Evolutionary conservation across 257 asterid species (phyloP), one percentile per base, ranked within the genome.

Genomic region (Solanum pennellii): DNA sequence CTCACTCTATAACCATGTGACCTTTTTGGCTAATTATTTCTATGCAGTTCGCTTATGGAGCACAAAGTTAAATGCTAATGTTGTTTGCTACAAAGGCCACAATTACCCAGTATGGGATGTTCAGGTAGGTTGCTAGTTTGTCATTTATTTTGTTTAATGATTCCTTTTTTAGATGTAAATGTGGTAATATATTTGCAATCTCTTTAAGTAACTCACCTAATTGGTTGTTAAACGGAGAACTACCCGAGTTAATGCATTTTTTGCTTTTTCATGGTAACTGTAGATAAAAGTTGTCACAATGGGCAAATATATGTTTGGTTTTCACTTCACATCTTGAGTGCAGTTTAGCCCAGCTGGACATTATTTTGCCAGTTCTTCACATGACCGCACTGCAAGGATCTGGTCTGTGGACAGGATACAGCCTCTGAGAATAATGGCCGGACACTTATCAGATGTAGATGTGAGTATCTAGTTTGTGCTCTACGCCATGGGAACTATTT

Each of bases 91-190:
- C 95, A 97, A 97, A 92, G 97, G 99, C 83, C 99, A 97, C 87
- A 97, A 94, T 93, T 96, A 94, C 85, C 99, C 99, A 31, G 99
- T 97, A 75, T 97, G 99, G 99, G 99, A 97, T 93, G 99, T 96
- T 74, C 96, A 96, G 98, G 98, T 95, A 86, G 86, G 84, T 86
- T 45, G 37, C 45, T 77, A 72, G 47, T 74, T 62, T 72, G 56
- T 71, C 87, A 56, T 86, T 83, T 84, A 13, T 72, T 85, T 79
- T 79, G 84, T 49, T 47, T 79, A 37, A 45, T 79, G 66, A 79
- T 79, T 79, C 84, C 25, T 80, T 3, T 80, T 80, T 80, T 80
- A 44, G 37, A 20, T 80, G 84, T 29, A 80, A 29, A 16, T 80
- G 15, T 47, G 84, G 27, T 80, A 20, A 80, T 47, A 47, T 80